Conservation (phyloP, 306 rosid genomes). For the Adenanthera pavonina region DNA sequence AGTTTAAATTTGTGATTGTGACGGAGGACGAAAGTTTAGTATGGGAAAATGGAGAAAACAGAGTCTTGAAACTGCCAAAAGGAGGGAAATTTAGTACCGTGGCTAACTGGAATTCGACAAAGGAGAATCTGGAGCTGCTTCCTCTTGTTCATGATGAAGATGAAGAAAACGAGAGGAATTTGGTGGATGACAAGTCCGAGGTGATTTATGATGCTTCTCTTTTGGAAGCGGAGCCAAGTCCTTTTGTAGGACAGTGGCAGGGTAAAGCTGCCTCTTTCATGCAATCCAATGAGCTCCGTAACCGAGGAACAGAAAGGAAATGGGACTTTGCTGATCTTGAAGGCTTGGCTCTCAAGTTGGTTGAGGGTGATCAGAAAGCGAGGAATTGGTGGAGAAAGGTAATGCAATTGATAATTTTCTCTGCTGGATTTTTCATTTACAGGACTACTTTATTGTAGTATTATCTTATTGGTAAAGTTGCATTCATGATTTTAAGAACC, state of each 20-base stretch:
- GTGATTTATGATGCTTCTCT: conserved; percentile 31
- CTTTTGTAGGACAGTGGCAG: conserved; percentile 96
- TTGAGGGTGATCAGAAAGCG: conserved; percentile 79
- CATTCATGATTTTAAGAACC: not conserved
- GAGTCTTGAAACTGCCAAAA: conserved; percentile 63
- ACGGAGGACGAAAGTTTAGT: conserved; percentile 43
- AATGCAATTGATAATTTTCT: conserved; percentile 21
- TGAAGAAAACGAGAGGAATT: conserved; percentile 19
- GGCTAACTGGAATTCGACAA: conserved; percentile 70
- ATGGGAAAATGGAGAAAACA: conserved; percentile 84
- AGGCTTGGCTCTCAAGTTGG: conserved; percentile 77
- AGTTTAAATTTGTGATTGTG: conserved; percentile 69
- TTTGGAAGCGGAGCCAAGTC: conserved; percentile 60
- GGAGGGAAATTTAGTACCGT: conserved; percentile 60
- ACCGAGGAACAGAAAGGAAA: conserved; percentile 56
- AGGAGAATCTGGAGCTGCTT: conserved; percentile 54
- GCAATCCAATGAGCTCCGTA: conserved; percentile 69
- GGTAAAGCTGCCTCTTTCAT: conserved; percentile 75
- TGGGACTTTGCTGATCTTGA: conserved; percentile 82
- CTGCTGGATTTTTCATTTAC: not conserved
- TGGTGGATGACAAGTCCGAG: conserved; percentile 42
- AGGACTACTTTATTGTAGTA: not conserved
- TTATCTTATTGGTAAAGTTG: conserved; percentile 1
- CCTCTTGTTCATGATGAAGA: conserved; percentile 44
- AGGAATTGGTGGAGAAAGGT: conserved; percentile 99